Conservation (phyloP, 768 basidiomycete genomes). For the Porpolomopsis calyptriformis region DNA sequence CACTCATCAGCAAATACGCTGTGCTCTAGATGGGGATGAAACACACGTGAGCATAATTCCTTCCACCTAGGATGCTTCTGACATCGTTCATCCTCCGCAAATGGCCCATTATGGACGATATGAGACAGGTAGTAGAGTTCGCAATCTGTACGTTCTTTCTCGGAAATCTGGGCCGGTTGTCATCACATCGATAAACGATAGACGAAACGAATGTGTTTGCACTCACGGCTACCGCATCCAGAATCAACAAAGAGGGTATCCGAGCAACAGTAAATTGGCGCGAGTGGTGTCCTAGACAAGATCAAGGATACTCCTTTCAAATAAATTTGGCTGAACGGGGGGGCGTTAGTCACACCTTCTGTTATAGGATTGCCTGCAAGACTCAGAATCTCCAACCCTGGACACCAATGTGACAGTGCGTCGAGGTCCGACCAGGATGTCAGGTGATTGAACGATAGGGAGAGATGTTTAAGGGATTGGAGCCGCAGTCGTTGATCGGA, state of each 20-base stretch:
- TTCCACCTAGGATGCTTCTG: constrained; percentile 56
- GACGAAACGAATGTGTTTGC: neutral
- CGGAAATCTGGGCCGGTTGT: constrained; percentile 42
- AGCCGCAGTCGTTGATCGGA: constrained; percentile 17
- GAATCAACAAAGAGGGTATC: constrained; percentile 46
- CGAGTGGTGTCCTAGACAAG: constrained; percentile 25
- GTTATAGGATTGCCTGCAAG: constrained; percentile 56
- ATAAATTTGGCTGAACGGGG: neutral
- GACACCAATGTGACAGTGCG: constrained; percentile 58
- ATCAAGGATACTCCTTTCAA: constrained; percentile 20
- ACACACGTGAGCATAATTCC: constrained; percentile 51
- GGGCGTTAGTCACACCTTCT: constrained; percentile 9
- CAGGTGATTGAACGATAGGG: constrained; percentile 53
- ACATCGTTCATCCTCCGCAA: constrained; percentile 32
- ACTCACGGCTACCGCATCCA: constrained; percentile 60
- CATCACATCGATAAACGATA: neutral
- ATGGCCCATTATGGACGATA: constrained; percentile 37
- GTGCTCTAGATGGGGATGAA: constrained; percentile 1
- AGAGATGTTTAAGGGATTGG: constrained; percentile 42
- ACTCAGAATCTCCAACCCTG: constrained; percentile 49
- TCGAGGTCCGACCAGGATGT: constrained; percentile 54
- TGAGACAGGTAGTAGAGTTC: constrained; percentile 76
- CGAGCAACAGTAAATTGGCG: constrained; percentile 59
- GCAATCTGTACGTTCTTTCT: constrained; percentile 63
- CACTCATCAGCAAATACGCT: constrained; percentile 3